phyloP scores from a whole-genome alignment of 2,329 filamentous ascomycete species.

The Diaporthe vexans region DNA sequence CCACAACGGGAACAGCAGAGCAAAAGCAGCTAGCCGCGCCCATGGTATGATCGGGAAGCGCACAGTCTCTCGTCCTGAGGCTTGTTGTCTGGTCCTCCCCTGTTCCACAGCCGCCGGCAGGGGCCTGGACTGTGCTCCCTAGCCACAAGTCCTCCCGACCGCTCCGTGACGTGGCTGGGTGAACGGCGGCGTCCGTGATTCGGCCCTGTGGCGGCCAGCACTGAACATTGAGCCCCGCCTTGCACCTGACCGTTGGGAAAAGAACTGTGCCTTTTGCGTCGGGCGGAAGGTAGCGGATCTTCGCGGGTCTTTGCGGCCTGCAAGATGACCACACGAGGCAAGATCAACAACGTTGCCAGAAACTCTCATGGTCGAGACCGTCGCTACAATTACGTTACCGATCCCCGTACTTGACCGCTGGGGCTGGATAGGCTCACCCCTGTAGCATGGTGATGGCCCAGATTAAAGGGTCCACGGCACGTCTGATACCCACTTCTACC shows the following conservation, averaged over 20 bases:
- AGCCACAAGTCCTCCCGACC: slow-evolving; percentile 23
- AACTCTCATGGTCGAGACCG: slow-evolving; percentile 25
- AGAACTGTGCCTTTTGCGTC: slow-evolving; percentile 15
- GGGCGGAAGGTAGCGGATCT: slow-evolving; percentile 10
- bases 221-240: slow-evolving; percentile 23
- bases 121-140: slow-evolving; percentile 27
- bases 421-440: slow-evolving; percentile 35
- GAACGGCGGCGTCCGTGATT: slow-evolving; percentile 28
- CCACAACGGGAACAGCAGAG: slow-evolving; percentile 27
- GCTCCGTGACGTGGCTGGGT: slow-evolving; percentile 28
- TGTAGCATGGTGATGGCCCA: slow-evolving; percentile 26
- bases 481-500: slow-evolving; percentile 38
- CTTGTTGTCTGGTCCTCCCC: slow-evolving; percentile 24
- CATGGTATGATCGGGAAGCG: slow-evolving; percentile 34
- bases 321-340: background rate
- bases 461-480: slow-evolving; percentile 41
- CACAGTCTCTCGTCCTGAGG: slow-evolving; percentile 24
- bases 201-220: slow-evolving; percentile 17
- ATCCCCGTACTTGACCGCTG: background rate
- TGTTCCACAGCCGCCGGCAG: slow-evolving; percentile 32
- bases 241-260: slow-evolving; percentile 28
- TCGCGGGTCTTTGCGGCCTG: slow-evolving; percentile 5
- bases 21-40: slow-evolving; percentile 38
- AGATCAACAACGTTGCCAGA: slow-evolving; percentile 23
- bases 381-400: background rate